Evolutionary conservation across 2,329 filamentous ascomycete species (phyloP).

Genomic region (Aureobasidium pullulans): DNA sequence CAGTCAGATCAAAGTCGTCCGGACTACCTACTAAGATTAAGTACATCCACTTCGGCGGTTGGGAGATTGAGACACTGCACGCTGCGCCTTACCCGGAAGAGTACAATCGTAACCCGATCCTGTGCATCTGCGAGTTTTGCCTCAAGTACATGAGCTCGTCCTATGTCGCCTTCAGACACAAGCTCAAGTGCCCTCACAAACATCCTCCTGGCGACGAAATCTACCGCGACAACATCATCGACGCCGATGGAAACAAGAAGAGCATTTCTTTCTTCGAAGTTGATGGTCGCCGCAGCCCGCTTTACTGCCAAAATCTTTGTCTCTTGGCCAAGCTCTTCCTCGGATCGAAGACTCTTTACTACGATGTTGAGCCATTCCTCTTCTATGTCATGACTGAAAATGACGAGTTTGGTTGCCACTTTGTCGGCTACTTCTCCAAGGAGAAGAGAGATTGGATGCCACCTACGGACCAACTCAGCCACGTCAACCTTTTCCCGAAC

Average conservation of each 20-base stretch:
- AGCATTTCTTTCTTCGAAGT: slow-evolving; percentile 83
- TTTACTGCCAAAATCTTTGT: slow-evolving; percentile 98
- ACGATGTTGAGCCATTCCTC: slow-evolving; percentile 92
- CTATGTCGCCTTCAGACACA: slow-evolving; percentile 96
- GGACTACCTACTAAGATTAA: slow-evolving; percentile 94
- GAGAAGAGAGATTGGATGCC: slow-evolving; percentile 62
- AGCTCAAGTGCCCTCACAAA: slow-evolving; percentile 88
- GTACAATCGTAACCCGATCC: slow-evolving; percentile 88
- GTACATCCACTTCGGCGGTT: slow-evolving; percentile 95
- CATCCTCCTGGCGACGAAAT: slow-evolving; percentile 97
- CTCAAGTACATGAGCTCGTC: slow-evolving; percentile 99
- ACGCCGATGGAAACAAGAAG: slow-evolving; percentile 26
- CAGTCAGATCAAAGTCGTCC: slow-evolving; percentile 54
- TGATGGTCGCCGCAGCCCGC: slow-evolving; percentile 89
- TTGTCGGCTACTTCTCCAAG: slow-evolving; percentile 99
- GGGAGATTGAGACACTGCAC: slow-evolving; percentile 99
- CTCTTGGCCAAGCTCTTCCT: slow-evolving; percentile 92
- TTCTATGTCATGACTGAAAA: slow-evolving; percentile 97
- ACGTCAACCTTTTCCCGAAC: slow-evolving; percentile 21
- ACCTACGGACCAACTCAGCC: slow-evolving; percentile 56
- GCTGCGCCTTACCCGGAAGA: slow-evolving; percentile 96
- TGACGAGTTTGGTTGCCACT: slow-evolving; percentile 84
- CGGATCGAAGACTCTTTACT: slow-evolving; percentile 97
- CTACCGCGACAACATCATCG: slow-evolving; percentile 77
- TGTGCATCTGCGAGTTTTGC: slow-evolving; percentile 99